These are phyloP conservation scores for Fusarium ramigenum DNA, from an alignment of 2,329 filamentous ascomycete species.

Conservation along the genomic window DNA sequence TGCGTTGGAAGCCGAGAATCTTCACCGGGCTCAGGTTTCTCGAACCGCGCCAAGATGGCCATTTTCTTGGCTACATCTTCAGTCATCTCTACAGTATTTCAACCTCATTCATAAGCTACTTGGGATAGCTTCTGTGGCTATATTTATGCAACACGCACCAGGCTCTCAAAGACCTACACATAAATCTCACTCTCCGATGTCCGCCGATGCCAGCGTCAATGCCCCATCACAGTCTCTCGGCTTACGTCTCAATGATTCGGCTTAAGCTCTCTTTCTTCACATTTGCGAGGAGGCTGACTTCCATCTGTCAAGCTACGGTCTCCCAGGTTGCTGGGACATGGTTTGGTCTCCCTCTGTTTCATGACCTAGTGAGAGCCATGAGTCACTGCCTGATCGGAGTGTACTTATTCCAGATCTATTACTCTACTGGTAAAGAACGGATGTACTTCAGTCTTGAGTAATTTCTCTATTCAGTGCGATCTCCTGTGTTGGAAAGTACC, in stretches of 20 bases:
- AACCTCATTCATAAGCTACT: neutral
- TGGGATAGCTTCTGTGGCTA: neutral
- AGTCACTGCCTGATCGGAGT: neutral
- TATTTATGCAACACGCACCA: fast-evolving
- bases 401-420: neutral
- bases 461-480: no score
- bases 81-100: neutral
- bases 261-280: neutral
- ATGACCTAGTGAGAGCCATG: neutral
- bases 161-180: neutral
- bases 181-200: neutral
- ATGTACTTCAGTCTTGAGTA: fast-evolving
- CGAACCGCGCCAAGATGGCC: fast-evolving
- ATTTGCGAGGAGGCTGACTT: neutral
- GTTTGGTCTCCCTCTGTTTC: neutral
- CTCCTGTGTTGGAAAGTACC: fast-evolving
- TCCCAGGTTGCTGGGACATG: fast-evolving
- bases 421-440: neutral
- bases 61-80: neutral
- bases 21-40: fast-evolving
- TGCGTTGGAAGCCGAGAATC: neutral
- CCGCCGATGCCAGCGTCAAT: neutral
- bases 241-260: fast-evolving
- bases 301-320: neutral
- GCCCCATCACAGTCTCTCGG: neutral